These are phyloP conservation scores for Calycina marina DNA, from an alignment of 2,329 filamentous ascomycete genomes.

Conservation along the genomic window DNA sequence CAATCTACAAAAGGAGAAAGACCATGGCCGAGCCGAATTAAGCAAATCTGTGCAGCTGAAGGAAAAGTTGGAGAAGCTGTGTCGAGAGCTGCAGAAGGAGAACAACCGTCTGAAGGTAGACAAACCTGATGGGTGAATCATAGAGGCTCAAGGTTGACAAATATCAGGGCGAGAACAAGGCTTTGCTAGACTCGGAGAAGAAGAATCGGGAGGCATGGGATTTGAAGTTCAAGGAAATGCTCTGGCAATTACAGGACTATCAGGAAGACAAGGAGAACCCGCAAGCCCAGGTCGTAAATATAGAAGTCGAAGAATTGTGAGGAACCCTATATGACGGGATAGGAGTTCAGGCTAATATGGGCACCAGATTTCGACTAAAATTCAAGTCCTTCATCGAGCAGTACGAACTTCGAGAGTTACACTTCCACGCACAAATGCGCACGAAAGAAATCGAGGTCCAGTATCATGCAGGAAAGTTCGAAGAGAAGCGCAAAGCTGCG, in stretches of 20 bases:
- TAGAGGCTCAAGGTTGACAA: neutral
- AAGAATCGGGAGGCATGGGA: constrained; percentile 73
- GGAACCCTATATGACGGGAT: constrained; percentile 18
- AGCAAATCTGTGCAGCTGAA: constrained; percentile 84
- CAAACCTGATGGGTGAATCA: constrained; percentile 4
- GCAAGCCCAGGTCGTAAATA: constrained; percentile 64
- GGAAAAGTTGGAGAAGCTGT: constrained; percentile 93
- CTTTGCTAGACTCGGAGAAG: constrained; percentile 73
- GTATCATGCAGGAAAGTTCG: constrained; percentile 74
- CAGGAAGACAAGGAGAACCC: constrained; percentile 78
- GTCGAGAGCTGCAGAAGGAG: constrained; percentile 84
- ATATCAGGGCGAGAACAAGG: constrained; percentile 87
- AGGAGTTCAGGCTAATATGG: constrained; percentile 24
- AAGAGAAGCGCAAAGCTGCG: constrained; percentile 78
- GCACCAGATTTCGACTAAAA: constrained; percentile 60
- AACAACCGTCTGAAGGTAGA: constrained; percentile 94
- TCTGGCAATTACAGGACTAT: constrained; percentile 76
- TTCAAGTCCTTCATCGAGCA: constrained; percentile 95
- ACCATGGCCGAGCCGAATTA: constrained; percentile 73
- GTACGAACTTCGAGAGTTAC: constrained; percentile 86
- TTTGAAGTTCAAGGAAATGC: constrained; percentile 64
- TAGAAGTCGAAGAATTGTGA: constrained; percentile 81
- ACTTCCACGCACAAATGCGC: constrained; percentile 82
- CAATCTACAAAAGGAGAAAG: constrained; percentile 90
- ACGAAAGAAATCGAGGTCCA: constrained; percentile 95